These are phyloP conservation scores for Fraxinus anomala DNA, from an alignment of 257 asterid species.

Conservation along the genomic window DNA sequence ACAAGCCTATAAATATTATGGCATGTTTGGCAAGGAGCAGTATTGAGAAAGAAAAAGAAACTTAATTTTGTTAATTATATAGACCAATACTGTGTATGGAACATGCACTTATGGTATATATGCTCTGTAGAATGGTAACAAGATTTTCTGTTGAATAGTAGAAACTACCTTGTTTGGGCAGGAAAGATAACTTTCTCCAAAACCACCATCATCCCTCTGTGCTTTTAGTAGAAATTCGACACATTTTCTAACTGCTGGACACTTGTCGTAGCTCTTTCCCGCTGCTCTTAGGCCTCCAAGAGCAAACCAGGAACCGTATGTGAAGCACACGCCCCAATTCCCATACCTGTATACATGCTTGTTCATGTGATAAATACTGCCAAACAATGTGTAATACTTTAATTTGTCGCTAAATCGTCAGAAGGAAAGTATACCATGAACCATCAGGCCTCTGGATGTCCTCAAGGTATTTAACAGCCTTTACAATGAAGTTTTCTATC, in stretches of 20 bases:
- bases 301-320: conserved; percentile 79
- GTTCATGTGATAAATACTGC: background rate
- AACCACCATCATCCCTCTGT: conserved; percentile 74
- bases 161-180: conserved; percentile 64
- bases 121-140: background rate
- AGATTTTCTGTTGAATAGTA: background rate
- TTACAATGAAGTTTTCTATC: conserved; percentile 40
- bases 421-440: conserved; percentile 54
- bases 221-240: conserved; percentile 57
- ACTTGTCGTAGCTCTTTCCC: conserved; percentile 56
- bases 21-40: background rate
- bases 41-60: background rate
- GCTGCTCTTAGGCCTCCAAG: conserved; percentile 69
- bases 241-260: conserved; percentile 54
- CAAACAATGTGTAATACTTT: background rate
- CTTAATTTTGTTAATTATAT: no score
- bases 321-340: conserved; percentile 84
- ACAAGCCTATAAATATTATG: background rate
- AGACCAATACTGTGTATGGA: background rate
- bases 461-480: conserved; percentile 58
- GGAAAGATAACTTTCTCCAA: conserved; percentile 89
- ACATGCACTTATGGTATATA: background rate
- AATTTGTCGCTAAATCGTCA: background rate
- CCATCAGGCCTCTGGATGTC: conserved; percentile 67
- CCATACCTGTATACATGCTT: conserved; percentile 52